Evolutionary conservation across 208 protist species (phyloP).

Genomic region (Wallacemonas sp.): DNA sequence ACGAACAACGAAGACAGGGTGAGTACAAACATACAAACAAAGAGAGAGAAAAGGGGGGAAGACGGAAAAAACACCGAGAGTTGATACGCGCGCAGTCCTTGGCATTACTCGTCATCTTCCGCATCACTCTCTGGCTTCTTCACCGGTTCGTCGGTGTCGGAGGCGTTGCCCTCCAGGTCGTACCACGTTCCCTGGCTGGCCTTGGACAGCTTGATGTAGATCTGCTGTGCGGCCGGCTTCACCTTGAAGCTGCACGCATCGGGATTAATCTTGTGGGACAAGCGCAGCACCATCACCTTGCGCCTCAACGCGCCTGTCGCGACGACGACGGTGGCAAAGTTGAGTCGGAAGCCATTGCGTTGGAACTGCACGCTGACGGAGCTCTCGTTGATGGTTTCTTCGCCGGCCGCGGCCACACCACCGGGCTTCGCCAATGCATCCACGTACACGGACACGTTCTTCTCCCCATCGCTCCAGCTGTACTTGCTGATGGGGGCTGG

Average conservation of each 20-base stretch:
- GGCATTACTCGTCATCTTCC: conserved; percentile 2
- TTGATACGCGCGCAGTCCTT: too few relatives aligned
- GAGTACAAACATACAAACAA: neutral
- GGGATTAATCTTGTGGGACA: conserved; percentile 56
- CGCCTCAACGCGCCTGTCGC: conserved; percentile 21
- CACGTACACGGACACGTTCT: conserved; percentile 71
- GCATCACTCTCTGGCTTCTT: conserved; percentile 19
- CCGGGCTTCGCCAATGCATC: conserved; percentile 25
- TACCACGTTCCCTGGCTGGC: conserved; percentile 44
- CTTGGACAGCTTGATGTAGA: conserved; percentile 70
- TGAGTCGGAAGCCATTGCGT: conserved; percentile 28
- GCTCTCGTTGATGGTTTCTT: conserved; percentile 34
- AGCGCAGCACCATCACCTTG: conserved; percentile 39
- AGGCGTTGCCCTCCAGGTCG: conserved; percentile 55
- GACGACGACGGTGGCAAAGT: conserved; percentile 32
- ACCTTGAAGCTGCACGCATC: conserved; percentile 52
- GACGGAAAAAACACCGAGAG: conserved; percentile 22
- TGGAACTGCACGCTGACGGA: conserved; percentile 48
- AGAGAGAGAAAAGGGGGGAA: conserved; percentile 20
- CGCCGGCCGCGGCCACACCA: conserved; percentile 21
- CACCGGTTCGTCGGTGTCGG: conserved; percentile 17
- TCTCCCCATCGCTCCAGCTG: conserved; percentile 74
- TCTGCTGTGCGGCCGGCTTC: conserved; percentile 31
- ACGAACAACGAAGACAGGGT: neutral
- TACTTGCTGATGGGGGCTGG: conserved; percentile 53